phyloP scores from a whole-genome alignment of 495 filamentous ascomycete genomes.

The Neurospora sp. region DNA sequence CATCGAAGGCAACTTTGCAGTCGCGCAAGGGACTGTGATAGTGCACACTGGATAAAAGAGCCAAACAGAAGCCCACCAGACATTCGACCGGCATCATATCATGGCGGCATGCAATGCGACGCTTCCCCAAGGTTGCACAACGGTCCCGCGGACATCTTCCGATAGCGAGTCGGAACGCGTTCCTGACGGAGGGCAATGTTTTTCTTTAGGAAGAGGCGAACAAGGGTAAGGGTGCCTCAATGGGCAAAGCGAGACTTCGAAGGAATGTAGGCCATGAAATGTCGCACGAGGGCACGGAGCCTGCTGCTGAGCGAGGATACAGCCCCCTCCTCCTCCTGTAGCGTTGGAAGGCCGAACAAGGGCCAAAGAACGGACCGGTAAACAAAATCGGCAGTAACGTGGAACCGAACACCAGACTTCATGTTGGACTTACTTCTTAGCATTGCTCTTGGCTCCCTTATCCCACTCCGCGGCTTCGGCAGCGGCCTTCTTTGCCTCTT shows the following conservation, averaged over 20 bases:
- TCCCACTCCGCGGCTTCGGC: slow-evolving; percentile 72
- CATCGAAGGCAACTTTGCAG: background rate
- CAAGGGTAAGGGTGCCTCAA: background rate
- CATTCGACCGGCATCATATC: background rate
- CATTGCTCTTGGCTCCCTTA: slow-evolving; percentile 70
- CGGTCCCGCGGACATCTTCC: background rate
- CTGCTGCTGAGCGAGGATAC: background rate
- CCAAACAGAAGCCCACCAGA: background rate
- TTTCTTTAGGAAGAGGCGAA: background rate
- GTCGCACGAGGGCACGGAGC: background rate
- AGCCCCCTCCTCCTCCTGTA: background rate
- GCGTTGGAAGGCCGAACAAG: background rate
- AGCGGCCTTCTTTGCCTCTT: slow-evolving; percentile 54
- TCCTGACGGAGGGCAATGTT: background rate
- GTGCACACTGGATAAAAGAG: background rate
- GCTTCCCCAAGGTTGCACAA: background rate
- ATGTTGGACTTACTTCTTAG: slow-evolving; percentile 63
- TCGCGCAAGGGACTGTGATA: background rate
- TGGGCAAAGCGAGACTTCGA: background rate
- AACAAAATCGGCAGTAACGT: background rate
- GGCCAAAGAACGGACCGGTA: background rate
- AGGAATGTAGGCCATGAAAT: background rate
- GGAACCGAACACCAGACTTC: background rate
- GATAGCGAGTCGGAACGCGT: background rate
- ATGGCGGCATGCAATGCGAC: background rate